Percentiles rank a stretch among this genome's conserved stretches.
These are phyloP conservation scores for Blastocladiella britannica DNA, from an alignment of 192 early-diverging fungal genomes.

Conservation along the genomic window DNA sequence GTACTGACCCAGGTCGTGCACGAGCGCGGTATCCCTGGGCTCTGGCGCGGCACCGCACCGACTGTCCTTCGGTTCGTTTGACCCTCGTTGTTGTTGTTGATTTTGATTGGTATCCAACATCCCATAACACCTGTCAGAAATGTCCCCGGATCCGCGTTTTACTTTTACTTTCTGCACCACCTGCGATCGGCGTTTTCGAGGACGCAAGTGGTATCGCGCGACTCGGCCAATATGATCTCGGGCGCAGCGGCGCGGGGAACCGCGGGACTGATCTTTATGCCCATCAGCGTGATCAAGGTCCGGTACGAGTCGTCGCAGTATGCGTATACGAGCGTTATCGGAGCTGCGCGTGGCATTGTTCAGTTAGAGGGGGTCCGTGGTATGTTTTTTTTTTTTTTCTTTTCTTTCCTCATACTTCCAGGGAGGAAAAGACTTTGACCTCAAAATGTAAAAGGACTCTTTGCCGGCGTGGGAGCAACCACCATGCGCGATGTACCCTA, in stretches of 20 bases:
- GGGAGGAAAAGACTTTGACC: too few relatives aligned
- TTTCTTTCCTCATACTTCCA: too few relatives aligned
- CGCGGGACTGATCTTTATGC: constrained; percentile 79
- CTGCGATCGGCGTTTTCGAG: constrained; percentile 8
- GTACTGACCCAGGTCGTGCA: constrained; percentile 39
- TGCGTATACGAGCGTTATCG: constrained; percentile 46
- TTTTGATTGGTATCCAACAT: too few relatives aligned
- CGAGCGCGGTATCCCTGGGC: constrained; percentile 29
- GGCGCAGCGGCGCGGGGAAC: constrained; percentile 46
- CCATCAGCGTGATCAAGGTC: constrained; percentile 79
- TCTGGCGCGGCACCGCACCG: constrained; percentile 63
- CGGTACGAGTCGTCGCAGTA: constrained; percentile 79
- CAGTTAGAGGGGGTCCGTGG: constrained; percentile 41
- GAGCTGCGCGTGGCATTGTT: constrained; percentile 46
- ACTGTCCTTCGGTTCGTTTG: constrained; percentile 34
- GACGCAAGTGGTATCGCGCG: background rate
- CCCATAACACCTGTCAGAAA: constrained; percentile 17
- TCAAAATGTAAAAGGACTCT: constrained; percentile 42
- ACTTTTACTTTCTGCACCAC: constrained; percentile 48
- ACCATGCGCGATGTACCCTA: constrained; percentile 72
- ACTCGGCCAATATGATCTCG: constrained; percentile 43
- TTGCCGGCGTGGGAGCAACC: constrained; percentile 70
- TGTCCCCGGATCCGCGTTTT: constrained; percentile 47
- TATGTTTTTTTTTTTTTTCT: constrained; percentile 2
- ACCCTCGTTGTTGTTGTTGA: background rate